These are phyloP conservation scores for Isabelozyma rhagii DNA, from an alignment of 805 yeast species.

Conservation along the genomic window DNA sequence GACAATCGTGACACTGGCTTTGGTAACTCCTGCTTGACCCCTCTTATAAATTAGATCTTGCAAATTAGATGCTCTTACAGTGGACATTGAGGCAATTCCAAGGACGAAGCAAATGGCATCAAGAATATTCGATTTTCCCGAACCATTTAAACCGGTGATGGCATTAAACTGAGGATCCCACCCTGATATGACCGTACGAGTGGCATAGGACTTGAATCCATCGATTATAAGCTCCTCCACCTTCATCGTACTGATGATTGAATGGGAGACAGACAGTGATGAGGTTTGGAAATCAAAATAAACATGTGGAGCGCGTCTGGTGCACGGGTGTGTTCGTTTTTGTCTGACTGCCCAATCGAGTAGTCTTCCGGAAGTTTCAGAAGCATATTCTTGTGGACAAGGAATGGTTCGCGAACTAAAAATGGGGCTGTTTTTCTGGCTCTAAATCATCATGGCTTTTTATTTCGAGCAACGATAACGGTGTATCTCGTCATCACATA, in stretches of 20 bases:
- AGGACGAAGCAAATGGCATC: constrained; percentile 98
- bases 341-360: background rate
- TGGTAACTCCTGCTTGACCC: constrained; percentile 97
- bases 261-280: background rate
- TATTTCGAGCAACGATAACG: too few relatives aligned
- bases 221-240: constrained; percentile 96
- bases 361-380: background rate
- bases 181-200: constrained; percentile 88
- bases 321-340: background rate
- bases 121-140: constrained; percentile 93
- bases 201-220: constrained; percentile 96
- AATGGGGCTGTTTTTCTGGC: too few relatives aligned
- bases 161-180: constrained; percentile 99
- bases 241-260: constrained; percentile 49
- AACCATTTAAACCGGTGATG: constrained; percentile 95
- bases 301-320: background rate
- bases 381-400: too few relatives aligned
- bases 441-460: background rate
- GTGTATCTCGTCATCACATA: background rate
- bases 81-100: constrained; percentile 92
- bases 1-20: constrained; percentile 94
- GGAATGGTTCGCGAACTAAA: too few relatives aligned
- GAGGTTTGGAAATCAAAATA: background rate
- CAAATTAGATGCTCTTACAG: constrained; percentile 88
- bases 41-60: constrained; percentile 95